Evolutionary conservation across 768 basidiomycete species (phyloP), one percentile per base, ranked within the genome.

Genomic region (Mycena maculata): DNA sequence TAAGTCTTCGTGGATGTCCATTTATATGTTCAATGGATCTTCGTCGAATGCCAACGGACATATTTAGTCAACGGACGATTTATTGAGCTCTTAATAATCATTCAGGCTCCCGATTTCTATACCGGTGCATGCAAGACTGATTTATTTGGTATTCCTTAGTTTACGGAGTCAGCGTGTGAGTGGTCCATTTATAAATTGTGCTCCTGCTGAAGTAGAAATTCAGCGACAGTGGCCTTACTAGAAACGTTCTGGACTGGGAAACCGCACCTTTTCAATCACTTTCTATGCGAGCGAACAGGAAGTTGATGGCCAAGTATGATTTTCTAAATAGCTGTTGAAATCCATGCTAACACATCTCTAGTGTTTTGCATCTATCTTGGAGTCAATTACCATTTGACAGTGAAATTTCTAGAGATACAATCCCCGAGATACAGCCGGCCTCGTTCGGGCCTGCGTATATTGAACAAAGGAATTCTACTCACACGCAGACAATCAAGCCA

Each of bases 21-120:
- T 58, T 38, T 75, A 23, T 71, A 67, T 36, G 7, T 63, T 75
- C 16, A 73, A 70, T 38, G 72, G 74, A 10, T 71, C 69, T 1
- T 69, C 73, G 5, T 73, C 72, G 1, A 55, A 69, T 9, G 49
- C 62, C 12, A 54, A 60, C 10, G 59, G 60, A 16, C 38, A 49
- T 23, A 11, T 31, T 27, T 31, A n/a, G 2, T 23, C 9, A 25
- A 11, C 20, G 2, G 3, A 1, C 18, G 33, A 12, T n/a, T 27
- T 18, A 3, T 31, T 4, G n/a, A n/a, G n/a, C n/a, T n/a, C n/a
- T 20, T 52, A 2, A 49, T 9, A 15, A 38, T 31, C 28, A 18
- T 15, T 23, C 16, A 65, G 56, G 48, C 55, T 41, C 39, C 22
- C 11, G 4, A 65, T 31, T 23, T 65, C 28, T 65, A 56, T 22